Conservation (phyloP, 2,329 filamentous ascomycete genomes). For the Phyllosticta ampelicida region DNA sequence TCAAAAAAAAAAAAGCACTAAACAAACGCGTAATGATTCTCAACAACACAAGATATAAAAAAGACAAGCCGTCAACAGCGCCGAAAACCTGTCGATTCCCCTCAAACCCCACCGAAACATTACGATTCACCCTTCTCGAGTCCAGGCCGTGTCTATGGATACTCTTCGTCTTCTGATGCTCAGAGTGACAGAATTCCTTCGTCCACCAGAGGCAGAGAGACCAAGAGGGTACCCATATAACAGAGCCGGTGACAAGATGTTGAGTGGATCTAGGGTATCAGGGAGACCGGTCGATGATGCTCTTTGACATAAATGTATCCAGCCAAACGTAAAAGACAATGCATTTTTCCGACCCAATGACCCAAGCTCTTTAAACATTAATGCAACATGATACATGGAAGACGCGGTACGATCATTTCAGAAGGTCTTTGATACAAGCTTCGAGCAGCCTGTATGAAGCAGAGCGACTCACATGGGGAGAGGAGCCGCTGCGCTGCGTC, state of each 20-base stretch:
- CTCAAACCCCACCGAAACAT: not conserved
- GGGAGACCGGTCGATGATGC: not conserved
- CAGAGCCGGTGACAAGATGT: not conserved
- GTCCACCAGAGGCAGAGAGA: not conserved
- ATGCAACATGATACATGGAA: not conserved
- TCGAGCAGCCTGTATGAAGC: not conserved
- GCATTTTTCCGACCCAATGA: not conserved
- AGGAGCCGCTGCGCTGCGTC: constrained; percentile 4
- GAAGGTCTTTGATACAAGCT: not conserved
- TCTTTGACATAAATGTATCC: not conserved
- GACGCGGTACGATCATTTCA: not conserved
- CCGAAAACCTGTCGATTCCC: not conserved
- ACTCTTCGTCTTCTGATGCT: not conserved
- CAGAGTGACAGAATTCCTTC: not conserved
- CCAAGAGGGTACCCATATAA: not conserved
- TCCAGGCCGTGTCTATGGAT: not conserved
- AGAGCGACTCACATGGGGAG: constrained; percentile 3
- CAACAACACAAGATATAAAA: not conserved
- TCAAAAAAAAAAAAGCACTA: not conserved
- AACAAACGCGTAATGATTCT: not conserved
- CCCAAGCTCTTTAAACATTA: not conserved
- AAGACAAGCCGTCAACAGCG: not conserved
- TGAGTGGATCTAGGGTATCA: not conserved
- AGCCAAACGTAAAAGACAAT: not conserved
- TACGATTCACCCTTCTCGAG: not conserved